Evolutionary conservation across 257 asterid genomes (phyloP), one percentile per base, ranked within the genome.

Genomic region (Solanum sitiens): DNA sequence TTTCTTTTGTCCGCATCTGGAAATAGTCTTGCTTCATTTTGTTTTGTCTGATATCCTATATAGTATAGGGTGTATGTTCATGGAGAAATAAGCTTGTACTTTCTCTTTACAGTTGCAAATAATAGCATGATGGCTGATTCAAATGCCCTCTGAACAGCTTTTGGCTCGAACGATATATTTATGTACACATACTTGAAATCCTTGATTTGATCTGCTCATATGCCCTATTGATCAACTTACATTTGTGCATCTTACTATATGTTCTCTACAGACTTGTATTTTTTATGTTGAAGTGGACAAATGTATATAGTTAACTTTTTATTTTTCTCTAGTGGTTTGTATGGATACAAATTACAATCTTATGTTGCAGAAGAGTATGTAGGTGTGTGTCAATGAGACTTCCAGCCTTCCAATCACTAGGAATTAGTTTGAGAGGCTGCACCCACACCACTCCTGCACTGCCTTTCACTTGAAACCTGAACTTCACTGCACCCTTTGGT

Each of bases 341-440:
- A n/a, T 61, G 32, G 71, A 23, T 63, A 63, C 71, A 63, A 63
- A 63, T 23, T 23, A 10, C 71, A 63, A 63, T 63, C 71, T 23
- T 63, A n/a, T 63, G 14, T 63, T 23, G 71, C 30, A 23, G 71
- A 63, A 23, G 15, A 63, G 71, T 63, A 23, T 63, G 71, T 23
- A 63, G 11, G 30, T 61, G 30, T 61, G 88, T 88, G 80, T 85
- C 90, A 85, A 75, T 76, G 44, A 77, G 73, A 88, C 61, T 68
- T 13, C 83, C 91, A 44, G 76, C 80, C 35, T 83, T 89, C 87
- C 89, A 73, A 23, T 87, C 74, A 23, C 71, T 89, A 7, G 91
- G 86, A 13, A 89, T 33, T 25, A 45, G 72, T 68, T 23, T 65
- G 2, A 45, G 59, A 21, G 86, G 86, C 68, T 83, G 86, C 67